Percentiles rank a stretch among this genome's conserved stretches.
These are phyloP conservation scores for Aspergillus pseudotamarii DNA, from an alignment of 2,329 filamentous ascomycete species.

Conservation along the genomic window DNA sequence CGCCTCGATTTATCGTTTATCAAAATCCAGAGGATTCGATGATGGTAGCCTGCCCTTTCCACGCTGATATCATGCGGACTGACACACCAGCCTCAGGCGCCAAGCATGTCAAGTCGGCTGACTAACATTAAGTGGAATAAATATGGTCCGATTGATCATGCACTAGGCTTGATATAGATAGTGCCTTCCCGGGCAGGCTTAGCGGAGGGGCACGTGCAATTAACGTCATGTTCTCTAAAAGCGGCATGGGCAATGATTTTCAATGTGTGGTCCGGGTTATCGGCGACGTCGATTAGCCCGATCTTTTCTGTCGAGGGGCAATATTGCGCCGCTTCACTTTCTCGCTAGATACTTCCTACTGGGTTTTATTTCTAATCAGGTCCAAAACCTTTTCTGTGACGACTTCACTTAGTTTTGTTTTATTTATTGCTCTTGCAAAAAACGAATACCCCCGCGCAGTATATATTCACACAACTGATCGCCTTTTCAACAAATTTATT, in stretches of 20 bases:
- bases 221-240: constrained; percentile 25
- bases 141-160: neutral
- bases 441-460: neutral
- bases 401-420: neutral
- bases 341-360: neutral
- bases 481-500: neutral
- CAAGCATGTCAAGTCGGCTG: constrained; percentile 1
- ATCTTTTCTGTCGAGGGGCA: constrained; percentile 11
- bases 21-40: neutral
- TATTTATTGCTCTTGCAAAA: neutral
- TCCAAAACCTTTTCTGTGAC: neutral
- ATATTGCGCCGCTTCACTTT: neutral
- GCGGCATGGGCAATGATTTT: constrained; percentile 21
- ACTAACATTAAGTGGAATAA: constrained; percentile 1
- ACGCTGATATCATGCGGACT: constrained; percentile 27
- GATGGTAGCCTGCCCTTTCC: constrained; percentile 12
- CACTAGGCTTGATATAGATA: neutral
- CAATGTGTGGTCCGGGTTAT: constrained; percentile 13
- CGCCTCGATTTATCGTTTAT: neutral
- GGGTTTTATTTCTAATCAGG: neutral
- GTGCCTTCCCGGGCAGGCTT: neutral
- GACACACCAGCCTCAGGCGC: constrained; percentile 21
- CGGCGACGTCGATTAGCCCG: constrained; percentile 15
- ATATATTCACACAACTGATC: constrained; percentile 5
- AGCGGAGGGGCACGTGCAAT: constrained; percentile 9